Percentiles rank a stretch among this genome's conserved stretches.
These are phyloP conservation scores for Lipomyces yamadae DNA, from an alignment of 805 yeast genomes.

Conservation along the genomic window DNA sequence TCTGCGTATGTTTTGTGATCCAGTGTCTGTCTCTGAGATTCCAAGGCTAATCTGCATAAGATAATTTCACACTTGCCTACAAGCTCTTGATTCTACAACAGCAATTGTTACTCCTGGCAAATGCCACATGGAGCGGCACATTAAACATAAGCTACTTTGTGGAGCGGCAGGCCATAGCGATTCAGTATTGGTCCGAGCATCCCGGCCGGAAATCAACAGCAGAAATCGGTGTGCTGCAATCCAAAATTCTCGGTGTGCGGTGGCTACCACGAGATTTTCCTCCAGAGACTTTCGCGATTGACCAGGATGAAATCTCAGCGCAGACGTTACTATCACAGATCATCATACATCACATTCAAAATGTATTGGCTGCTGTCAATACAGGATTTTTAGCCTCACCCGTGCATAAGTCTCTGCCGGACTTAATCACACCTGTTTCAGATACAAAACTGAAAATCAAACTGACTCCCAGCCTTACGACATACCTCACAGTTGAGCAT, in stretches of 20 bases:
- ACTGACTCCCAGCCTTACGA: slow-evolving; percentile 30
- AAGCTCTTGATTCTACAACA: slow-evolving; percentile 56
- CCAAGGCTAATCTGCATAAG: slow-evolving; percentile 2
- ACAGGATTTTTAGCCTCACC: slow-evolving; percentile 16
- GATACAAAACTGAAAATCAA: slow-evolving; percentile 30
- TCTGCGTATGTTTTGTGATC: slow-evolving; percentile 23
- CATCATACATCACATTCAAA: slow-evolving; percentile 30
- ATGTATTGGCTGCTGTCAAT: slow-evolving; percentile 26
- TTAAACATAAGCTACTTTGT: slow-evolving; percentile 63
- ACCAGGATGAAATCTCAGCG: slow-evolving; percentile 31
- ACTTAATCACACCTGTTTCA: slow-evolving; percentile 24
- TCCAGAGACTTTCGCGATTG: slow-evolving; percentile 25
- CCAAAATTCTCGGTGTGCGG: slow-evolving; percentile 32
- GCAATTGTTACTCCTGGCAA: slow-evolving; percentile 59
- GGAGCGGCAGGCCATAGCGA: slow-evolving; percentile 57
- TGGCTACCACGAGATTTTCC: slow-evolving; percentile 28
- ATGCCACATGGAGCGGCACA: slow-evolving; percentile 62
- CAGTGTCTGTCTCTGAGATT: neutral
- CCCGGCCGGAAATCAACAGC: slow-evolving; percentile 55
- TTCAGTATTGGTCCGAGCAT: slow-evolving; percentile 65
- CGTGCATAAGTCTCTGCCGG: slow-evolving; percentile 20
- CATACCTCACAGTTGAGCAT: slow-evolving; percentile 33
- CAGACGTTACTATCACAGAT: slow-evolving; percentile 30
- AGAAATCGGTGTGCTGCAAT: slow-evolving; percentile 59
- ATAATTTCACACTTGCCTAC: slow-evolving; percentile 36